Base-by-base conservation (phyloP, 2,329 filamentous ascomycete species). In the Ascochyta fabae region DNA sequence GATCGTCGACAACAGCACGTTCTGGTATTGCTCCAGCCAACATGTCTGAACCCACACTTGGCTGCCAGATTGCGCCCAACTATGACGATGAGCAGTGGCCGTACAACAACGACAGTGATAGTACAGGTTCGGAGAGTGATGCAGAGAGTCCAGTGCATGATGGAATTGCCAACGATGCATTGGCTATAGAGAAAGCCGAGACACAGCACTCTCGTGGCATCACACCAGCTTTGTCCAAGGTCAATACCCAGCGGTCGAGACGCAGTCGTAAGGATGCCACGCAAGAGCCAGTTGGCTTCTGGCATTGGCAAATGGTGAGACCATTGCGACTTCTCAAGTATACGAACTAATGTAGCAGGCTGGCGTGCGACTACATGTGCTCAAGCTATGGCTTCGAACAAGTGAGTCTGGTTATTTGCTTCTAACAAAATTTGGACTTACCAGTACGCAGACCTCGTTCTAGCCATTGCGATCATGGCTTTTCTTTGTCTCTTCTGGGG, bases 401-500 rank as follows among this genome's bases (percentile, higher is more conserved):
- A 71, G 67, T 68, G 24, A 42, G 65, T 59, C 0, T 8, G 5
- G n/a, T 6, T 12, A 7, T 2, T 1, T n/a, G 6, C 9, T 7
- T 23, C 24, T 3, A 13, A 3, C 6, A 9, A 10, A 1, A 8
- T 13, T 4, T 35, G 39, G 33, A 34, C 50, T 62, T 1, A 60
- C 19, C 23, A 16, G 13, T 3, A 3, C 22, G 3, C 22, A 70
- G 67, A 70, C 56, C 35, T 69, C 9, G 65, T 70, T 19, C 26
- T 56, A 31, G 53, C 47, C 6, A 13, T 51, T 22, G 53, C 53
- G 8, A 67, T 72, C 39, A 59, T 71, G 53, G 53, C 42, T 13
- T 59, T 70, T 33, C 60, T 72, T 9, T 64, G 65, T 36, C 52
- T 71, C 7, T 71, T 68, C 47, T 72, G 68, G 69, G 69, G 68